Evolutionary conservation across 805 yeast species (phyloP), one percentile per base, ranked within the genome.

Genomic region (Clavispora santaluciae): DNA sequence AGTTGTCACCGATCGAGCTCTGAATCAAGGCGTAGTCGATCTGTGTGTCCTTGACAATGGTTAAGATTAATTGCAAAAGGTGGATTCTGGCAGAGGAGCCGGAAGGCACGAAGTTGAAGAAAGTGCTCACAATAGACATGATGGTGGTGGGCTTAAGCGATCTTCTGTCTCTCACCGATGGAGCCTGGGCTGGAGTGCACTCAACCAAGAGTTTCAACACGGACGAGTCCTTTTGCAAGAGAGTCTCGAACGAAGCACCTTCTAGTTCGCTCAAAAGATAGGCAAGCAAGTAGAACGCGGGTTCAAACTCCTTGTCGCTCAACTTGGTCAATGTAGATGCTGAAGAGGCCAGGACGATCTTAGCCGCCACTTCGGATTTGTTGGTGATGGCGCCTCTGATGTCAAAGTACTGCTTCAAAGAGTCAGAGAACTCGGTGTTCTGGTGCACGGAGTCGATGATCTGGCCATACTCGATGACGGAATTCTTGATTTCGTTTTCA

Each of bases 301-400:
- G 68, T 55, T 70, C 75, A 40, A 70, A 70, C 41, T 68, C 74
- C 45, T 61, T 67, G 55, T 70, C 73, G 36, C 62, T 55, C 50
- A 70, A 63, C 41, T 60, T 56, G 23, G 55, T 51, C 45, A 70
- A 59, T 16, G 42, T 51, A n/a, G 54, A 57, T 30, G 60, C 53
- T 12, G 53, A 50, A 21, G 70, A 55, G n/a, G 55, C 55, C 12
- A 44, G 55, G 43, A 59, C 51, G 37, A 69, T 52, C 25, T 47
- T 51, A 24, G 54, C 38, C 33, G 60, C 55, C 48, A 69, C 55
- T 36, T 53, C 62, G 15, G 46, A 36, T 44, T 61, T 59, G 48
- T 66, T 50, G 39, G 51, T 44, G 44, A 63, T 49, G 28, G 59
- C 58, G 24, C 50, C 54, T 15, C 46, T 42, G 24, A 53, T 50